Percentiles rank a stretch among this genome's conserved stretches.
Evolutionary conservation across 257 asterid genomes (phyloP).

Genomic region (Penstemon newberryi): DNA sequence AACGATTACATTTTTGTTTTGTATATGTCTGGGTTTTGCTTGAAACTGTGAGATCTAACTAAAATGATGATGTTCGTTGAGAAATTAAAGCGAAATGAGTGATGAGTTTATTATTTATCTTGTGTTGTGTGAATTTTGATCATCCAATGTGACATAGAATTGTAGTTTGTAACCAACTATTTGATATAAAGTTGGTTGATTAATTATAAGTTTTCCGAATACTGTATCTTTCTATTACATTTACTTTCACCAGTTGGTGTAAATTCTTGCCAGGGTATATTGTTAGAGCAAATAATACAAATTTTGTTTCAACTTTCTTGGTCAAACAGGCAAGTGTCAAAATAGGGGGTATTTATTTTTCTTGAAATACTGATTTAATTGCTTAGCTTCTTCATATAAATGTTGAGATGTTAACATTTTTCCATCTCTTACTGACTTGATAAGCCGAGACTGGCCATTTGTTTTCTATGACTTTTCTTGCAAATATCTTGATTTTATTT

Average conservation of each 20-base stretch:
- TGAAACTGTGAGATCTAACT: slow-evolving; percentile 12
- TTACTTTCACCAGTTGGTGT: background rate
- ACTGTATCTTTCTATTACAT: background rate
- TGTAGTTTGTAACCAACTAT: background rate
- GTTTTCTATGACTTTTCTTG: too few species aligned
- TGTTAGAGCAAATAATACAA: background rate
- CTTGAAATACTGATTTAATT: too few species aligned
- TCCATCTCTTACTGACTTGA: slow-evolving; percentile 1
- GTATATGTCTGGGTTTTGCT: background rate
- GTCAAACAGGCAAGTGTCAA: background rate
- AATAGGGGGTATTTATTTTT: background rate
- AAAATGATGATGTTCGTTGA: background rate
- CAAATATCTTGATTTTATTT: too few species aligned
- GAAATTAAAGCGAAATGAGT: background rate
- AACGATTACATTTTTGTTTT: background rate
- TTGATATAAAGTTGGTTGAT: background rate
- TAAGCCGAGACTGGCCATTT: background rate
- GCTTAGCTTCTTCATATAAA: background rate
- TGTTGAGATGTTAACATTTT: background rate
- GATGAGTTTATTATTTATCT: background rate
- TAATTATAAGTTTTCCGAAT: background rate
- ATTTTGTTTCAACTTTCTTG: background rate
- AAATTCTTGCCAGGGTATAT: background rate
- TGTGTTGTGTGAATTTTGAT: background rate
- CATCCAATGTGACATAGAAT: background rate